Conservation (phyloP, 2,329 filamentous ascomycete species). For the Fonsecaea multimorphosa region DNA sequence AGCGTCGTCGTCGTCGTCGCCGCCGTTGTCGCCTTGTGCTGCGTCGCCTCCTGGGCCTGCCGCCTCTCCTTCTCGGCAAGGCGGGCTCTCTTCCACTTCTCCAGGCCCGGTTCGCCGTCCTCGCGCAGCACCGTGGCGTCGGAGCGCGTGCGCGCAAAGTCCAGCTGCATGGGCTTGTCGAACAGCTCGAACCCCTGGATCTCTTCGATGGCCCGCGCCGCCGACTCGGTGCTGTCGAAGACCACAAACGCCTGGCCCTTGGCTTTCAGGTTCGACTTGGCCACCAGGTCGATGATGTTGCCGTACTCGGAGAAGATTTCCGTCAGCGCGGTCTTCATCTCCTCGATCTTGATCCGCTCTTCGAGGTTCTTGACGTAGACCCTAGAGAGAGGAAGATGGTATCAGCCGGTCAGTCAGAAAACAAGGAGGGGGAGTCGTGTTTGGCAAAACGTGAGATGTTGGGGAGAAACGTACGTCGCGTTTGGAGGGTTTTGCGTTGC, state of each 20-base stretch:
- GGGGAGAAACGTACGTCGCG: constrained; percentile 33
- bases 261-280: constrained; percentile 86
- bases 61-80: constrained; percentile 86
- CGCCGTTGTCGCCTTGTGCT: constrained; percentile 72
- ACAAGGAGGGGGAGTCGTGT: background rate
- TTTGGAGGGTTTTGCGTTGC: constrained; percentile 35
- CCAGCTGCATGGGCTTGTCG: constrained; percentile 85
- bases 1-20: too few relatives aligned
- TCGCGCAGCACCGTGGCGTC: constrained; percentile 82
- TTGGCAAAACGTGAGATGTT: background rate
- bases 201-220: constrained; percentile 80
- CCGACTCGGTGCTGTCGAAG: constrained; percentile 81
- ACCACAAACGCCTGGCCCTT: constrained; percentile 97
- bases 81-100: constrained; percentile 81
- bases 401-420: constrained; percentile 5
- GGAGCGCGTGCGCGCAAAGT: constrained; percentile 80
- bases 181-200: constrained; percentile 92
- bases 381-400: constrained; percentile 8
- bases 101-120: constrained; percentile 79
- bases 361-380: constrained; percentile 76
- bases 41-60: constrained; percentile 79
- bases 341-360: constrained; percentile 83
- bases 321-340: constrained; percentile 73
- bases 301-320: constrained; percentile 90
- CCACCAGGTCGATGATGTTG: constrained; percentile 79